These are phyloP conservation scores for Suillus luteus DNA, from an alignment of 768 basidiomycete species.

Conservation along the genomic window DNA sequence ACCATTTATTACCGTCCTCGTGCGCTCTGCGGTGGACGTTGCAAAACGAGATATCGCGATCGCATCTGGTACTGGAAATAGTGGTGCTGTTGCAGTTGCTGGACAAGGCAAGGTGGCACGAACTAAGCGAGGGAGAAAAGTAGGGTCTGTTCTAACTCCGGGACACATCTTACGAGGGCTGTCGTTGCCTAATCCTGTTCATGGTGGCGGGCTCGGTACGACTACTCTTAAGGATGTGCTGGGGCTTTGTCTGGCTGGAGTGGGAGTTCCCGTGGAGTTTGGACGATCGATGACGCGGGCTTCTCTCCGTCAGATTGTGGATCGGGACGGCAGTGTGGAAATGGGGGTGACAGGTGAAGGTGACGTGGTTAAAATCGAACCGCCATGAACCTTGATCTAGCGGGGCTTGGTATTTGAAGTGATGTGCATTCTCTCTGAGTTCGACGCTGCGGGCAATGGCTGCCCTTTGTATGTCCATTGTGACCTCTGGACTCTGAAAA, in stretches of 20 bases:
- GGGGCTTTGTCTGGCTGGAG: conserved; percentile 32
- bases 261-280: conserved; percentile 33
- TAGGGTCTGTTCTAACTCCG: conserved; percentile 37
- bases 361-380: background rate
- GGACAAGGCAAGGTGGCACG: conserved; percentile 22
- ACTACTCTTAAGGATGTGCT: conserved; percentile 19
- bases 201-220: conserved; percentile 10
- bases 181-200: conserved; percentile 15
- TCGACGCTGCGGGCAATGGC: background rate
- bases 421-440: background rate
- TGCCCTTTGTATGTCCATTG: background rate
- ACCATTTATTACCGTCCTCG: conserved; percentile 36
- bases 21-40: conserved; percentile 35
- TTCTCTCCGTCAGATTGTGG: background rate
- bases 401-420: conserved; percentile 1
- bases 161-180: conserved; percentile 44
- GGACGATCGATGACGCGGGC: conserved; percentile 11
- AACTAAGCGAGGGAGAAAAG: conserved; percentile 26
- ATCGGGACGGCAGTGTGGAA: background rate
- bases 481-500: background rate
- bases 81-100: conserved; percentile 19
- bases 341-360: too few relatives aligned
- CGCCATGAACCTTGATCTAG: background rate
- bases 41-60: conserved; percentile 35
- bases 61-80: conserved; percentile 15